Conservation (phyloP, 2,329 filamentous ascomycete species). For the Zymoseptoria brevis region DNA sequence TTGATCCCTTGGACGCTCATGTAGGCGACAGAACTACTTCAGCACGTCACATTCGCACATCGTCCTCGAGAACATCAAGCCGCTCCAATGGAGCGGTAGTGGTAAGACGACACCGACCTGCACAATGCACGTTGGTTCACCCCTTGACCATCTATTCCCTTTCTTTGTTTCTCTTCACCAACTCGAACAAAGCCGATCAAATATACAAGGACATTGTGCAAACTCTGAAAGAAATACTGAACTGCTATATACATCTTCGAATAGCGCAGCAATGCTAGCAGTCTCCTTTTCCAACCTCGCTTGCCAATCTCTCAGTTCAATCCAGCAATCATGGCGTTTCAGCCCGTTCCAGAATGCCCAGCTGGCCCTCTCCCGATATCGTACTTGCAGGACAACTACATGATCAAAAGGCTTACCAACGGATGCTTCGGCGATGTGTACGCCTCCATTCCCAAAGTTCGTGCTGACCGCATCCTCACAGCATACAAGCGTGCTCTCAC, state of each 20-base stretch:
- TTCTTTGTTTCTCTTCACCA: not conserved
- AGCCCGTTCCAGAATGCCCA: conserved; percentile 27
- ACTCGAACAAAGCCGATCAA: not conserved
- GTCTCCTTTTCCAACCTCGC: not conserved
- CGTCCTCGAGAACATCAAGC: not conserved
- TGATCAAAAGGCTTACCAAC: not conserved
- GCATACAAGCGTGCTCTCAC: not conserved
- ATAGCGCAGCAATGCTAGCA: not conserved
- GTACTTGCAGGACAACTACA: not conserved
- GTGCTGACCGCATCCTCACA: not conserved
- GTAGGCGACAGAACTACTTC: too few species aligned
- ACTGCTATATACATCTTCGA: not conserved
- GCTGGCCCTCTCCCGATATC: conserved; percentile 17
- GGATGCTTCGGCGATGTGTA: not conserved
- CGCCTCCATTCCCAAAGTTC: not conserved
- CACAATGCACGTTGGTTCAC: not conserved
- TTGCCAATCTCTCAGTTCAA: not conserved
- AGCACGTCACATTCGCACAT: not conserved
- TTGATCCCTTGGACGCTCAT: too few species aligned
- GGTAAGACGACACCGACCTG: not conserved
- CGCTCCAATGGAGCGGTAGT: not conserved
- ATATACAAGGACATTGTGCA: not conserved
- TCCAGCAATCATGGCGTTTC: conserved; percentile 31
- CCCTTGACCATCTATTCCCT: not conserved
- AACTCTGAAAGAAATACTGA: not conserved